These are phyloP conservation scores for Globisporangium echinulatum DNA, from an alignment of 352 stramenopile genomes.

Conservation along the genomic window DNA sequence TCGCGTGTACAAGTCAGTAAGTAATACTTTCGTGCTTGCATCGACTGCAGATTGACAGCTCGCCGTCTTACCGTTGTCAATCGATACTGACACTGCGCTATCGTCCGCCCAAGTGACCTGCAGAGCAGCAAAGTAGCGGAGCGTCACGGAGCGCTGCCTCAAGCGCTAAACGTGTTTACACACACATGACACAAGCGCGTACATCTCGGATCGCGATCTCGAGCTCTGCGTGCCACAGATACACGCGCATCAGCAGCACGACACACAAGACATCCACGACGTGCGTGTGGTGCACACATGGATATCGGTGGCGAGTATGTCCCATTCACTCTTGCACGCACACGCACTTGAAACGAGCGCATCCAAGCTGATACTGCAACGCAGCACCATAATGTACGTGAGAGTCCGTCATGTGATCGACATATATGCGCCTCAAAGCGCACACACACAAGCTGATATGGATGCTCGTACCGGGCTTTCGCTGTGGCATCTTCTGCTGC, in stretches of 20 bases:
- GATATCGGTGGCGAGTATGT: too few species aligned
- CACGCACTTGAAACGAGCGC: slow-evolving; percentile 4
- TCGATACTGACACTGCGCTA: too few species aligned
- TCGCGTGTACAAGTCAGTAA: neutral
- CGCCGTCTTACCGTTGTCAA: too few species aligned
- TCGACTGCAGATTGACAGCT: too few species aligned
- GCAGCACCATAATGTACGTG: neutral
- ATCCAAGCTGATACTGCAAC: neutral
- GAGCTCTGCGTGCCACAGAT: slow-evolving; percentile 1
- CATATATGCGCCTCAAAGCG: too few species aligned
- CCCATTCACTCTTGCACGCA: neutral
- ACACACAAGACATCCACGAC: neutral
- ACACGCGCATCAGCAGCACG: neutral
- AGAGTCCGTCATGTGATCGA: too few species aligned
- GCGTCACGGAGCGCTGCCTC: too few species aligned
- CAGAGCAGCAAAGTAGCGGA: too few species aligned
- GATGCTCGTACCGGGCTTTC: slow-evolving; percentile 1
- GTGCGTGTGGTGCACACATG: too few species aligned
- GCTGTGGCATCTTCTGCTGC: neutral
- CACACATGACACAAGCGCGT: neutral
- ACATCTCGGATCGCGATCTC: slow-evolving; percentile 5
- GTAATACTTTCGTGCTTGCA: neutral
- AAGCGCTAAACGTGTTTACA: too few species aligned
- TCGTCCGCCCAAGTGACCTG: too few species aligned
- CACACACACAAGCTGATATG: too few species aligned